Base-by-base conservation (phyloP, 192 early-diverging fungal genomes). In the Helicostylum pulchrum region DNA sequence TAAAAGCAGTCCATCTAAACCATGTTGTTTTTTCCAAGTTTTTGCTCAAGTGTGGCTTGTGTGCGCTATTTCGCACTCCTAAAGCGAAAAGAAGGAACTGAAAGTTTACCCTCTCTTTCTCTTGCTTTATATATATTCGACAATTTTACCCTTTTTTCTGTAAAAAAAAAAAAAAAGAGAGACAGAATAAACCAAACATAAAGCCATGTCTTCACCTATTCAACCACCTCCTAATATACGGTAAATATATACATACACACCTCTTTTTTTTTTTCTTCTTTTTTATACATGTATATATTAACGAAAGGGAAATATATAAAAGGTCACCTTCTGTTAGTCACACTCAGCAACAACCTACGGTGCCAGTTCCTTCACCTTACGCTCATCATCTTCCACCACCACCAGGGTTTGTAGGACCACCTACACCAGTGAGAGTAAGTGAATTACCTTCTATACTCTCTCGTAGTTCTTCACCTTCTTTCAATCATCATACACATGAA, bases 401-500 rank as follows among this genome's bases (percentile, higher is more conserved):
- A 65, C 64, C 65, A 3, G 36, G 36, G 7, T 65, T 59, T 52
- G 49, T 67, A 30, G 61, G 45, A 17, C 68, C 70, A 12, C 64
- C 70, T 20, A 53, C 70, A 9, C 78, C 78, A 2, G 71, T 72
- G 19, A 57, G 53, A 42, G 54, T 56, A 19, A 47, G 23, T 53
- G 68, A 70, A 21, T 32, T 72, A 39, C 71, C 71, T 48, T 65
- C 71, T 32, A 17, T 67, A 23, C 53, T 63, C 12, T 36, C 64
- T 10, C 31, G 34, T 17, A 60, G 72, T 48, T 30, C 76, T 12
- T 63, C 74, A 32, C 69, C 74, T 43, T 64, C 76, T 9, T 71
- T 66, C 53, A 50, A 62, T 20, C 71, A 75, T 42, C 67, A 74
- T 55, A 59, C 57, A 19, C 39, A 31, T 45, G 19, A 45, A 19